These are phyloP conservation scores for Cystobasidium onofrii DNA, from an alignment of 768 basidiomycete genomes.

Conservation along the genomic window DNA sequence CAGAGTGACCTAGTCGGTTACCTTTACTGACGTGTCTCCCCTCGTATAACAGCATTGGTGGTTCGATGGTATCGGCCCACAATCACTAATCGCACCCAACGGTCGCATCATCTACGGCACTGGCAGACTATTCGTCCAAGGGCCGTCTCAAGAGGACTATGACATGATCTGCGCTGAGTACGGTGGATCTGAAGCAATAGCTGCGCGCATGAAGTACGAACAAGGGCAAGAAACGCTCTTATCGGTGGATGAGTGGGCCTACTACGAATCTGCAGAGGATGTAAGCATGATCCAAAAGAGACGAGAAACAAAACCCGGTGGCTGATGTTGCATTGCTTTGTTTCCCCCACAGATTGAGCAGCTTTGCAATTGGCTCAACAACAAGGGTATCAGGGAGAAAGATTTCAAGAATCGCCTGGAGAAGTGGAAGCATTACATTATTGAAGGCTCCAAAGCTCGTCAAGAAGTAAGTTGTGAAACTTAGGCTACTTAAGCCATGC, in stretches of 20 bases:
- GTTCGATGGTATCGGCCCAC: constrained; percentile 45
- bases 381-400: constrained; percentile 2
- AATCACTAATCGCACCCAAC: constrained; percentile 45
- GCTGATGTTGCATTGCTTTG: neutral
- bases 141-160: constrained; percentile 71
- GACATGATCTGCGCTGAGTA: constrained; percentile 52
- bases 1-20: too few species aligned
- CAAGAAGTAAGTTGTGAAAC: neutral
- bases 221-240: neutral
- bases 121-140: constrained; percentile 85
- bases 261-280: neutral
- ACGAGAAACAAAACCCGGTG: too few species aligned
- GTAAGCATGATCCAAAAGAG: neutral
- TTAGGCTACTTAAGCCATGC: too few species aligned
- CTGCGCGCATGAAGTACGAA: neutral
- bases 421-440: constrained; percentile 11
- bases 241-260: constrained; percentile 15
- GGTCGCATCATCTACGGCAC: constrained; percentile 78
- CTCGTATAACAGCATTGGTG: constrained; percentile 53
- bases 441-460: constrained; percentile 3
- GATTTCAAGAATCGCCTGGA: neutral
- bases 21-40: too few species aligned
- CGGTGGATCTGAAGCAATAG: neutral
- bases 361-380: constrained; percentile 4
- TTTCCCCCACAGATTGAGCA: neutral